Conservation (phyloP, 352 stramenopile genomes). For the Phytophthora pluvialis region DNA sequence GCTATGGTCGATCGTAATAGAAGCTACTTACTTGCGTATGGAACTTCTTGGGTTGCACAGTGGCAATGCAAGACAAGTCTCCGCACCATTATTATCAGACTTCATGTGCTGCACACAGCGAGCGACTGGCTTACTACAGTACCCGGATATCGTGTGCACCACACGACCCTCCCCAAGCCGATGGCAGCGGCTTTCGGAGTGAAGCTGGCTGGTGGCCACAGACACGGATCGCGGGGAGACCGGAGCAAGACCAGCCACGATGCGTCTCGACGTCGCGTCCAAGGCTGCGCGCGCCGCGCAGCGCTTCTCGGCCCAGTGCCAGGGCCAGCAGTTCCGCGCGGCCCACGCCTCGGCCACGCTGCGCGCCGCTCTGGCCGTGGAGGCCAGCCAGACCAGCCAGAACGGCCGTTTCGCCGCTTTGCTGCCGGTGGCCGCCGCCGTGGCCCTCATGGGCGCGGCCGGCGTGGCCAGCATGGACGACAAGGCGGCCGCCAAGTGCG, state of each 20-base stretch:
- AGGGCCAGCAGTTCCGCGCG: conserved; percentile 33
- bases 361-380: conserved; percentile 52
- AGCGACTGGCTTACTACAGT: no score
- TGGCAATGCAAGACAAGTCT: no score
- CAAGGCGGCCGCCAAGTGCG: conserved; percentile 34
- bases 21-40: not conserved
- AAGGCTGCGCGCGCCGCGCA: conserved; percentile 47
- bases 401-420: conserved; percentile 23
- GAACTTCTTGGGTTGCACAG: no score
- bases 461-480: conserved; percentile 33
- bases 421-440: conserved; percentile 29
- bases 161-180: no score
- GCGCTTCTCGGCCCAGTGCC: conserved; percentile 47
- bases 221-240: conserved; percentile 13
- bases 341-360: conserved; percentile 44
- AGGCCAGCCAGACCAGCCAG: conserved; percentile 43
- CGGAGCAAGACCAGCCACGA: conserved; percentile 39
- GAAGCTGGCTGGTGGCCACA: no score
- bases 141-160: no score
- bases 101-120: no score
- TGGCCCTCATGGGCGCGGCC: conserved; percentile 41
- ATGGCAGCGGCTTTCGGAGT: no score
- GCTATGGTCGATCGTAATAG: conserved; percentile 2
- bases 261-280: conserved; percentile 60
- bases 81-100: no score